Evolutionary conservation across 2,329 filamentous ascomycete species (phyloP), one percentile per base, ranked within the genome.

Genomic region (Colletotrichum sp.): DNA sequence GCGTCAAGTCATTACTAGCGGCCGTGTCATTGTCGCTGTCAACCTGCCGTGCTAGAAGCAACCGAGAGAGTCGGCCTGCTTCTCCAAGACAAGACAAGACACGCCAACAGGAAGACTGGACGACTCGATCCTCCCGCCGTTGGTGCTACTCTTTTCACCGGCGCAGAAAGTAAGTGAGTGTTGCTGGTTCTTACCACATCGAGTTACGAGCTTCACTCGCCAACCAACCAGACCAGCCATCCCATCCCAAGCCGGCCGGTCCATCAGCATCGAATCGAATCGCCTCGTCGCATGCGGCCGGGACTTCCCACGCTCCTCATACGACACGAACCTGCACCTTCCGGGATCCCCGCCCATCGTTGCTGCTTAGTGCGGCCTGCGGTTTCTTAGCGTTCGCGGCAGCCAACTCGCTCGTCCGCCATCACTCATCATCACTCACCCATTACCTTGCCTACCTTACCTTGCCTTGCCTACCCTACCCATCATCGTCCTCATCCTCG

Each of bases 1-100:
- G 32, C 62, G 48, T 73, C 63, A 58, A 59, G 36, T 43, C 55
- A 73, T 75, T 75, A 75, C 73, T 72, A 75, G 73, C 65, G 72
- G n/a, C 36, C 55, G 69, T 72, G 73, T 68, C 73, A 75, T 61
- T 75, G 30, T 52, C 24, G n/a, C 38, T 56, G 59, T 26, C 58
- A 55, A 32, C 66, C 38, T 48, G 38, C 9, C 18, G 38, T 48
- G 38, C 38, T 48, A 48, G 38, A 48, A 48, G 38, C 38, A 48
- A 48, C 38, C 38, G 38, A 48, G 38, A 48, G 38, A 48, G 38
- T 48, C 38, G 38, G 18, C 38, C 18, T 48, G 38, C 38, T 48
- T 48, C 38, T 4, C 38, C 38, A 48, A 48, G 38, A 48, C 38
- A 43, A 43, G 38, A 43, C 38, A 48, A 48, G 38, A 48, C 38